A percentile compares a stretch with the other conserved stretches of the same genome.
phyloP scores from a whole-genome alignment of 2,329 filamentous ascomycete species.

The Domatiomyces globalis region DNA sequence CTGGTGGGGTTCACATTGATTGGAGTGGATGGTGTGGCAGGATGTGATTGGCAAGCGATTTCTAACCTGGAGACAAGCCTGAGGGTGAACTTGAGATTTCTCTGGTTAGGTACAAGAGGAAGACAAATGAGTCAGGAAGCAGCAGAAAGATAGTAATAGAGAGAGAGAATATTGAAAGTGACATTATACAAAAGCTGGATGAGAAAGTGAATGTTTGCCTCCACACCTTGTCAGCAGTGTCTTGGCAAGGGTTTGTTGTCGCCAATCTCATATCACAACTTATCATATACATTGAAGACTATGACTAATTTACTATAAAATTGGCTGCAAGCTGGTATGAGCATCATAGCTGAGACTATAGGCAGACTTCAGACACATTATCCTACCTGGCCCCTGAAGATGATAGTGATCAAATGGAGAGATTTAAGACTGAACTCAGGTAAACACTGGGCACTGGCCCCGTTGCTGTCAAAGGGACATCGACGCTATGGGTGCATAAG shows the following conservation, averaged over 20 bases:
- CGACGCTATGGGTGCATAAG: too few species aligned
- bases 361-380: too few species aligned
- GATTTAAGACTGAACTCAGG: too few species aligned
- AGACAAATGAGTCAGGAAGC: not conserved
- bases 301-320: too few species aligned
- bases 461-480: too few species aligned
- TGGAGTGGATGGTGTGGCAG: not conserved
- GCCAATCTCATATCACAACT: too few species aligned
- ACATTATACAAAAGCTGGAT: not conserved
- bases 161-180: not conserved
- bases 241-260: not conserved
- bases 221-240: not conserved
- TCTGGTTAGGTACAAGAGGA: not conserved
- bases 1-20: not conserved
- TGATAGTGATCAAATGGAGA: too few species aligned
- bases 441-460: too few species aligned
- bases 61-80: not conserved
- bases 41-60: not conserved
- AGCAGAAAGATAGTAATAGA: not conserved
- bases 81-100: not conserved
- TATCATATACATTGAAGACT: too few species aligned
- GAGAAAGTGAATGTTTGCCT: not conserved
- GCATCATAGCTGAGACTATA: too few species aligned
- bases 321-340: too few species aligned
- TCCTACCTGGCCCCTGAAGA: too few species aligned